Base-by-base conservation (phyloP, 2,329 filamentous ascomycete species). In the Raffaelea arxii region DNA sequence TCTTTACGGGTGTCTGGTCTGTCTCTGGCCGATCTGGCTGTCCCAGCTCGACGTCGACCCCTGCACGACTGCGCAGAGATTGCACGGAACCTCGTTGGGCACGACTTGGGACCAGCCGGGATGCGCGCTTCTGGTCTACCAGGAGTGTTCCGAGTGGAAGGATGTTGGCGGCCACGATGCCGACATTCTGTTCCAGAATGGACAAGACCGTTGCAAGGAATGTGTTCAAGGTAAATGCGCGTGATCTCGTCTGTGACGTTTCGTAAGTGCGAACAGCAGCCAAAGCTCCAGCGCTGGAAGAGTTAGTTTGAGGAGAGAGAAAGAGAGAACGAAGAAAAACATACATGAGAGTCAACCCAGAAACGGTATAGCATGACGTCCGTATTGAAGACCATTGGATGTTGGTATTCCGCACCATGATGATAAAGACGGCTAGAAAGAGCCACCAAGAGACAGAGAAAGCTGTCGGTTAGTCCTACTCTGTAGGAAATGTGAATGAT, bases 151-250 rank as follows among this genome's bases (percentile, higher is more conserved):
- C 57, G 23, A 65, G 54, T 22, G 61, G 59, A 1, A 67, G 53
- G 12, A 65, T 53, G 50, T 67, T 67, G 32, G 64, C 59, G 9
- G 63, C 57, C 10, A 64, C 49, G 23, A 67, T 61, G 47, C 59
- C 58, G n/a, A 65, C 41, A 53, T 65, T 68, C 46, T 64, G 60
- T 44, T 65, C 60, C 11, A 66, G 54, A 6, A 63, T 56, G 14
- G 59, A 57, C 27, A 67, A 54, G 25, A 65, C 54, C 7, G 57
- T 62, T 14, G 57, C 56, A 47, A 55, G 53, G 41, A 65, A 61
- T 6, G 58, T 53, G 41, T 59, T 54, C 37, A 56, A 58, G 6
- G 54, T 62, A 49, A 60, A 62, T 3, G 56, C 48, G 10, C 56
- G 49, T 2, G 49, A 53, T 16, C 56, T 45, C 14, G 55, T 53